A percentile compares a stretch with the other conserved stretches of the same genome.
phyloP scores from a whole-genome alignment of 1,139 yeast species.

The Saccharomyces uvarum region DNA sequence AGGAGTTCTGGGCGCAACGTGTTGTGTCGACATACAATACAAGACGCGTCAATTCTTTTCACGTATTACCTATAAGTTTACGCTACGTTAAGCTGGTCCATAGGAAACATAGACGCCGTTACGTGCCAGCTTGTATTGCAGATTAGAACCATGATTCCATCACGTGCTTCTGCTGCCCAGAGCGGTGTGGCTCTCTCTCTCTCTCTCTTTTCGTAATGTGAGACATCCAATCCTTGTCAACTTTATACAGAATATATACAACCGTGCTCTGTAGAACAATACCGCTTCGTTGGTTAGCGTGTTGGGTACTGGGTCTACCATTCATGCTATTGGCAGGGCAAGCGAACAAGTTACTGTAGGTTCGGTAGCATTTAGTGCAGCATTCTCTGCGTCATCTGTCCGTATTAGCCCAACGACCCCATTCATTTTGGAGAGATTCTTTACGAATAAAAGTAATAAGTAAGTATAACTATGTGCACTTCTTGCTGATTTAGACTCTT shows the following conservation, averaged over 20 bases:
- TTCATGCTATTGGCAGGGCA: not conserved
- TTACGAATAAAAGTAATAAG: not conserved
- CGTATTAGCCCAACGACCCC: not conserved
- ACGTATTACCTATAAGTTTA: not conserved
- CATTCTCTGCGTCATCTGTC: not conserved
- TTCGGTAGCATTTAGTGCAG: not conserved
- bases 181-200: not conserved
- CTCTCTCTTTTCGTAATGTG: not conserved
- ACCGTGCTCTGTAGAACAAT: not conserved
- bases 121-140: not conserved
- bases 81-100: not conserved
- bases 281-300: not conserved
- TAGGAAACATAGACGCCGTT: not conserved
- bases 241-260: not conserved
- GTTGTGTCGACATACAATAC: not conserved
- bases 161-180: not conserved
- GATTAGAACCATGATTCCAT: not conserved
- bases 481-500: not conserved
- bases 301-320: not conserved
- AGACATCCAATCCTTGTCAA: not conserved
- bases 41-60: not conserved
- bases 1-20: not conserved
- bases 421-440: not conserved
- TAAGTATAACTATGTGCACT: not conserved
- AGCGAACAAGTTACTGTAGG: not conserved